Conservation (phyloP, 2,329 filamentous ascomycete genomes). For the Neoarthrinium moseri region DNA sequence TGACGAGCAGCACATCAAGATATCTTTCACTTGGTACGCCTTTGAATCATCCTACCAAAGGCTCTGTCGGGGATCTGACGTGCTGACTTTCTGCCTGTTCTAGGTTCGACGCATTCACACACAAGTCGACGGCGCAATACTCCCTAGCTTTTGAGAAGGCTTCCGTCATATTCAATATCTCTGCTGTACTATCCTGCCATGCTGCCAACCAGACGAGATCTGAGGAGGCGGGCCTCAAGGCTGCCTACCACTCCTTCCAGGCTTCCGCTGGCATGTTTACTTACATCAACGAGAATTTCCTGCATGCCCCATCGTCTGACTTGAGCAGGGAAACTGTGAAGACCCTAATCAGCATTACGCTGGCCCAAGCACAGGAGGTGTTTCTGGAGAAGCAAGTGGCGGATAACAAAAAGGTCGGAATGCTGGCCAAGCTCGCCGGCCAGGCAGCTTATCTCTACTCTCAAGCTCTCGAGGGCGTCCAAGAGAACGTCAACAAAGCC, state of each 20-base stretch:
- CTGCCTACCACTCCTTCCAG: constrained; percentile 96
- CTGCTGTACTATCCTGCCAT: constrained; percentile 92
- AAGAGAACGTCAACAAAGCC: constrained; percentile 87
- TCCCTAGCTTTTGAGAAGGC: constrained; percentile 97
- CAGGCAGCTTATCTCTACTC: constrained; percentile 86
- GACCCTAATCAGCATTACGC: constrained; percentile 85
- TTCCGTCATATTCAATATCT: constrained; percentile 99
- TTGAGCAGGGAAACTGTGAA: constrained; percentile 94
- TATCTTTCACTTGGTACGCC: constrained; percentile 89
- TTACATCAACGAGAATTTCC: constrained; percentile 99
- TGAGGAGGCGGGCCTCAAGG: constrained; percentile 91
- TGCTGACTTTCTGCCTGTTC: constrained; percentile 13
- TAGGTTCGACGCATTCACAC: constrained; percentile 99
- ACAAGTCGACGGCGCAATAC: constrained; percentile 95
- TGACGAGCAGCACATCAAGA: constrained; percentile 98
- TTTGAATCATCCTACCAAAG: constrained; percentile 15
- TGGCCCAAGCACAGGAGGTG: constrained; percentile 95
- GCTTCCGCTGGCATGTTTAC: constrained; percentile 99
- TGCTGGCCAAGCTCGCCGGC: constrained; percentile 89
- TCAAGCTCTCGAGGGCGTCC: constrained; percentile 84
- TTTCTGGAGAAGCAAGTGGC: constrained; percentile 95
- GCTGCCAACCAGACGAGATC: constrained; percentile 88
- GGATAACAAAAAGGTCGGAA: constrained; percentile 87
- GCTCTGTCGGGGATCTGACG: too few species aligned
- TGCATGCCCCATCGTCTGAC: constrained; percentile 96